Evolutionary conservation across 805 yeast genomes (phyloP), one percentile per base, ranked within the genome.

Genomic region (Lachancea dasiensis): DNA sequence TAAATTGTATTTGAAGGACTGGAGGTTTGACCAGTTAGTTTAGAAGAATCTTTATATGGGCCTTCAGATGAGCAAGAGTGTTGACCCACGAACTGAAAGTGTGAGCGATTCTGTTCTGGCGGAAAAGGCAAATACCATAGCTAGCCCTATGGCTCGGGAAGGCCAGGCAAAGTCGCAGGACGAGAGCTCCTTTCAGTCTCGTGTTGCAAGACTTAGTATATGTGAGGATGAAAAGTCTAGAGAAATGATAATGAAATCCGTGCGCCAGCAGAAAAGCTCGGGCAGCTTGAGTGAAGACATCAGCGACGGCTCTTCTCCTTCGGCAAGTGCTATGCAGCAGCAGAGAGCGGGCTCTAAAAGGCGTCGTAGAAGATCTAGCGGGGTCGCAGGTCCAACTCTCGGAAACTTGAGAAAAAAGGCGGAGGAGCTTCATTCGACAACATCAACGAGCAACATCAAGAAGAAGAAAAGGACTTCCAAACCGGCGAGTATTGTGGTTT

Each of bases 381-480:
- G 50, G 9, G 31, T 41, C 3, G 21, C 37, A n/a, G 24, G 33
- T 8, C 38, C 43, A 2, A 27, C 35, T 10, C 27, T 39, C 8
- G 41, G 30, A n/a, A 30, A 30, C 11, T 17, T 34, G 19, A 41
- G 27, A 18, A 30, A 32, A n/a, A 36, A 18, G 9, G 20, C 23
- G 11, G 25, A 24, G 9, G 34, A 35, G 8, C 13, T 28, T 13
- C 34, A 24, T 14, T 38, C 40, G 3, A 14, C 23, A 15, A 33
- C 36, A 3, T 27, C 41, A 2, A 24, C 24, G 6, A 34, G 32
- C 9, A 40, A 29, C 22, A 31, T 49, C 18, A 59, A 58, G 27
- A 62, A 62, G 47, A 64, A 64, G 50, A 56, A 54, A 34, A 65
- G 55, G 36, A 43, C 50, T 16, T 34, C 40, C 4, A 51, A 52